Percentiles rank a stretch among this genome's conserved stretches.
phyloP scores from a whole-genome alignment of 805 yeast genomes.

The Limtongozyma cylindracea region DNA sequence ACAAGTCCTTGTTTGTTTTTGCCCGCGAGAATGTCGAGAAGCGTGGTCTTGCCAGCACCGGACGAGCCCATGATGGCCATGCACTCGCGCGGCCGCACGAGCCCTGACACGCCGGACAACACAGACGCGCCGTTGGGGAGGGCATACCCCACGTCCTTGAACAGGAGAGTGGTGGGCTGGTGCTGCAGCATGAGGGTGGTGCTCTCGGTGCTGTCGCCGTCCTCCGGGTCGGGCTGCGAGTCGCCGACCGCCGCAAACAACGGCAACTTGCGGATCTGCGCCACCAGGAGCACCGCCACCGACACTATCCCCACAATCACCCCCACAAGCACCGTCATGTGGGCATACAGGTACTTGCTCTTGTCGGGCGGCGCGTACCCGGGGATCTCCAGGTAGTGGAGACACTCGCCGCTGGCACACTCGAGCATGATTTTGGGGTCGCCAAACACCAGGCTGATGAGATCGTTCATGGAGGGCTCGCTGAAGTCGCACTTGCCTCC shows the following conservation, averaged over 20 bases:
- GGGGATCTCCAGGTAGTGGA: constrained; percentile 82
- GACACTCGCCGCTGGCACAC: constrained; percentile 76
- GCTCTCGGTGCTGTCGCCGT: constrained; percentile 3
- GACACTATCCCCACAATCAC: constrained; percentile 16
- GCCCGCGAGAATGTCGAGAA: constrained; percentile 75
- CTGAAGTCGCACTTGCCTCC: constrained; percentile 49
- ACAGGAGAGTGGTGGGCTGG: constrained; percentile 49
- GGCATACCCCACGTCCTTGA: constrained; percentile 43
- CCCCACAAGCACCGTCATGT: constrained; percentile 13
- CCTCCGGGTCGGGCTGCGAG: not conserved
- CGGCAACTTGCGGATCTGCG: constrained; percentile 33
- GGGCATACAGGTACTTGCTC: constrained; percentile 15
- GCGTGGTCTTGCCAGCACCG: constrained; percentile 94
- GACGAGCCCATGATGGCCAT: constrained; percentile 97
- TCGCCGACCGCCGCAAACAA: constrained; percentile 15
- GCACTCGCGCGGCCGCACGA: constrained; percentile 69
- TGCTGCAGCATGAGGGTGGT: constrained; percentile 23
- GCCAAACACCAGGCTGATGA: constrained; percentile 83
- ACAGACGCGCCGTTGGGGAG: constrained; percentile 21
- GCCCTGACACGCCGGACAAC: constrained; percentile 41
- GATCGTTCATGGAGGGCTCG: constrained; percentile 90
- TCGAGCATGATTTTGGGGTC: constrained; percentile 66
- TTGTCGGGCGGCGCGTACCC: constrained; percentile 55
- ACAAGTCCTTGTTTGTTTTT: constrained; percentile 59
- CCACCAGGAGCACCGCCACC: constrained; percentile 14